Conservation (phyloP, 2,329 filamentous ascomycete species). For the Davidsoniella virescens region DNA sequence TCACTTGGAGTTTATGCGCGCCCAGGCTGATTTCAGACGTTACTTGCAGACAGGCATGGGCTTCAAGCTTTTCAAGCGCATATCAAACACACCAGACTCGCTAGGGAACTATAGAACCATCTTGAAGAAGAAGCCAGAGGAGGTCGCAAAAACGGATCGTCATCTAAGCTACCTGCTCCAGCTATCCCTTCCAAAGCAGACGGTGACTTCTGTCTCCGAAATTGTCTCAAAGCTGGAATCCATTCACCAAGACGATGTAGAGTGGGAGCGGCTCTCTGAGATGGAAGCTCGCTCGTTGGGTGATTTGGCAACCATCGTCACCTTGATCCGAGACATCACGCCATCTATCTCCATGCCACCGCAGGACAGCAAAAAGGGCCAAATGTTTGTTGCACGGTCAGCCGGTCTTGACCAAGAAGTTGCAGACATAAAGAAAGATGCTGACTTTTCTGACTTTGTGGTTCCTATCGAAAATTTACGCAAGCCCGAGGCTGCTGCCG, state of each 20-base stretch:
- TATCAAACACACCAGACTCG: constrained; percentile 22
- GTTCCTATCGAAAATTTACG: constrained; percentile 27
- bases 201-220: constrained; percentile 26
- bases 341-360: constrained; percentile 22
- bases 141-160: constrained; percentile 22
- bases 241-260: constrained; percentile 21
- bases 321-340: constrained; percentile 25
- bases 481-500: constrained; percentile 23
- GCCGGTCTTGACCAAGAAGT: constrained; percentile 24
- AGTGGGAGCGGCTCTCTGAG: constrained; percentile 21
- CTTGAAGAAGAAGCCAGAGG: constrained; percentile 26
- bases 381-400: constrained; percentile 21
- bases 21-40: constrained; percentile 25
- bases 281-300: constrained; percentile 21
- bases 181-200: constrained; percentile 26
- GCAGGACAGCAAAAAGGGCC: constrained; percentile 24
- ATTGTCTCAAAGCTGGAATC: constrained; percentile 27
- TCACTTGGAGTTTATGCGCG: constrained; percentile 26
- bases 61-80: constrained; percentile 26
- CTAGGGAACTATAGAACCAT: constrained; percentile 21
- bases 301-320: constrained; percentile 23
- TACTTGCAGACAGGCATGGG: constrained; percentile 22
- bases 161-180: constrained; percentile 27
- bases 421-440: constrained; percentile 20
- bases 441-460: constrained; percentile 26